A percentile compares a stretch with the other conserved stretches of the same genome.
Evolutionary conservation across 257 asterid species (phyloP).

Genomic region (Nicotiana undulata): DNA sequence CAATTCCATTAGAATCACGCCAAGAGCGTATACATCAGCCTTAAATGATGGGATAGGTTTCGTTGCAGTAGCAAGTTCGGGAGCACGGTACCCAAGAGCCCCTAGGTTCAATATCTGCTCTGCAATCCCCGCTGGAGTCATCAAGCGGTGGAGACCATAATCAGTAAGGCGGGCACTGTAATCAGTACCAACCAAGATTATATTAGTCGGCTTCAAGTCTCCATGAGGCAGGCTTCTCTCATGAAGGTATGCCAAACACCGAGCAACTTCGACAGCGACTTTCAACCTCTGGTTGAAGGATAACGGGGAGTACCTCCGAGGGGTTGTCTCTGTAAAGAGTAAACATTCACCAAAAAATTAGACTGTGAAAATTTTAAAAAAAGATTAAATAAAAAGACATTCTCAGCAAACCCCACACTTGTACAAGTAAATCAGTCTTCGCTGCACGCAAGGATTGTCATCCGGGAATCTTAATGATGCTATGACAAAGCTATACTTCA

Average conservation of each 20-base stretch:
- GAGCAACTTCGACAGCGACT: conserved; percentile 77
- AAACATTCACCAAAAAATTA: background rate
- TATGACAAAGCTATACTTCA: background rate
- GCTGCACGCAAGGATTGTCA: background rate
- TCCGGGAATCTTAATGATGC: background rate
- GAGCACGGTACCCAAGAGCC: conserved; percentile 91
- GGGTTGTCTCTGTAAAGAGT: conserved; percentile 69
- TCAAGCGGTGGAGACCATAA: conserved; percentile 88
- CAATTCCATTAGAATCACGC: conserved; percentile 90
- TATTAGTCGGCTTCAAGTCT: conserved; percentile 87
- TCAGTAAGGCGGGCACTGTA: conserved; percentile 59
- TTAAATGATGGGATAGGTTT: conserved; percentile 68
- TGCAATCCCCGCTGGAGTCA: conserved; percentile 83
- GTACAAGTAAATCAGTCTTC: background rate
- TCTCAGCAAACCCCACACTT: background rate
- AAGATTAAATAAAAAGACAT: background rate
- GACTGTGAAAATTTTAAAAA: background rate
- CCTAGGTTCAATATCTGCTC: conserved; percentile 88
- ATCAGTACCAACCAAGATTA: conserved; percentile 56
- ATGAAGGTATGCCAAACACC: conserved; percentile 65
- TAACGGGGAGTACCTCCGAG: conserved; percentile 73
- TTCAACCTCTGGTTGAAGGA: conserved; percentile 75
- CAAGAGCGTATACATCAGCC: conserved; percentile 92
- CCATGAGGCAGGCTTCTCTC: conserved; percentile 90
- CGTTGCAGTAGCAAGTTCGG: conserved; percentile 65